Evolutionary conservation across 768 basidiomycete genomes (phyloP), one percentile per base, ranked within the genome.

Genomic region (Termitomyces sp.): DNA sequence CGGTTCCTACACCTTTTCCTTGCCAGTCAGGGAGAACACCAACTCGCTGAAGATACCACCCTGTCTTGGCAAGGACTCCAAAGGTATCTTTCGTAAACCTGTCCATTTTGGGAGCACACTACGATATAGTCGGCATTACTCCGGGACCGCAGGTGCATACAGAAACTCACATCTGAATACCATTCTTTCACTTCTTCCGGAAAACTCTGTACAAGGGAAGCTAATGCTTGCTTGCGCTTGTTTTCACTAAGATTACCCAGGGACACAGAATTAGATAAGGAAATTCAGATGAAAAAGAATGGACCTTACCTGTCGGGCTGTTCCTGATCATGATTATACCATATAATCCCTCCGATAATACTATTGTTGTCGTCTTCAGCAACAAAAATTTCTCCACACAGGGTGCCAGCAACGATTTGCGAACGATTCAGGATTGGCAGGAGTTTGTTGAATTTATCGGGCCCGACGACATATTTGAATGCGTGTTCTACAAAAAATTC

Each of bases 1-100:
- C 54, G 40, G 52, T 58, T 37, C 55, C 48, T 24, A 61, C 45
- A 19, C 51, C 54, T 32, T 52, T 56, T 21, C 58, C 52, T 57
- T 57, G 55, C 55, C 52, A 54, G 32, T 48, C 45, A 35, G 56
- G 54, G 21, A 46, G 53, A 24, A 55, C 44, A 22, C 50, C 53
- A 22, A 47, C 28, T 19, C 53, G 48, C 22, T 56, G 51, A 47
- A 53, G 56, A 53, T 60, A 56, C 54, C 50, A 54, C n/a, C 52
- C 53, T 22, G 53, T 56, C 6, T 54, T 53, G 0, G 48, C 48
- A 8, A 37, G 46, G 11, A 56, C 55, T 4, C 58, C 54, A 35
- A 58, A 58, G 22, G 30, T 15, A 22, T 19, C 30, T 22, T 56
- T 56, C 38, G 51, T 55, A 24, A 58, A 54, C 30, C n/a, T 38